Base-by-base conservation (phyloP, 1,139 yeast species). In the Debaryomyces psychrophilus region DNA sequence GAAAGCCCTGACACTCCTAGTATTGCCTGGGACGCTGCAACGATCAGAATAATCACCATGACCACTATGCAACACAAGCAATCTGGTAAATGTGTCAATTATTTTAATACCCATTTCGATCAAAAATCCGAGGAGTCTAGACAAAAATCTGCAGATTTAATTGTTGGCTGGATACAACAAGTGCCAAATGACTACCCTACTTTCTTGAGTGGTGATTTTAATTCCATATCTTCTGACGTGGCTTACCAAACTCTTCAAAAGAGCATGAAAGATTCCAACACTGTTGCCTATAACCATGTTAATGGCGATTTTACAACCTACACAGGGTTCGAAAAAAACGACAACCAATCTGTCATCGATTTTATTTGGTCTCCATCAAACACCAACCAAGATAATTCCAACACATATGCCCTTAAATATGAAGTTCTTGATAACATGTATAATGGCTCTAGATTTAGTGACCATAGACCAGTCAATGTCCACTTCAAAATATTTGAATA, bases 21-120 rank as follows among this genome's bases (percentile, higher is more conserved):
- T 38, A 67, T 59, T 44, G 74, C 67, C 9, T 68, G 73, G 57
- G 79, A 73, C 45, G 79, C 81, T 3, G 74, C 70, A 1, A 68
- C 69, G 8, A 67, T 61, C 35, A 61, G 82, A 52, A 63, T 76
- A 25, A 73, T 73, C 14, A 76, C 82, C 0, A 59, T 72, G 17
- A 71, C 67, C 2, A 67, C 71, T 3, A 56, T 69, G 31, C 44
- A 51, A 45, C 66, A 69, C 46, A 53, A 52, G 20, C 44, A 49
- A 9, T 47, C 59, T 8, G 65, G 66, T 1, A 54, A 55, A 3
- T 33, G 44, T 2, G 59, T 76, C 47, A 71, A 73, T 37, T 55
- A 68, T 28, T 59, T 75, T 41, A 76, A 76, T 53, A 64, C 79
- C 14, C 82, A 77, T 55, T 62, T 71, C 39, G 81, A 76, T 53